Percentiles rank a stretch among this genome's conserved stretches.
Evolutionary conservation across 148 eudicot species (phyloP).

Genomic region (Chenopodium formosanum): DNA sequence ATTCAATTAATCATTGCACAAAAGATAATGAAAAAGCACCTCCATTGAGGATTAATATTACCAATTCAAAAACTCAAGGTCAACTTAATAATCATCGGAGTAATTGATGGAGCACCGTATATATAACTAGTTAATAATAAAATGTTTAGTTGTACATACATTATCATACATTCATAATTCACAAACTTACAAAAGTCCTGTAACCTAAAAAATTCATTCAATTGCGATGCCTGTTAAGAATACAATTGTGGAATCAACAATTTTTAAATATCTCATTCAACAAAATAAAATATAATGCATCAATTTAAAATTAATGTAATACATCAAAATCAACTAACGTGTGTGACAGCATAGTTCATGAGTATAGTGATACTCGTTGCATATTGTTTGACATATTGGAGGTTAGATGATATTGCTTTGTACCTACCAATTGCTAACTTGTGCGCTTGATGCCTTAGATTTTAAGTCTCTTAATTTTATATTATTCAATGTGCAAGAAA

Average conservation of each 20-base stretch:
- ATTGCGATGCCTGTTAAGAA: too few species aligned
- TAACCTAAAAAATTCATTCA: too few species aligned
- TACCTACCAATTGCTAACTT: neutral
- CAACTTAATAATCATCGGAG: neutral
- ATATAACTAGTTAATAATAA: neutral
- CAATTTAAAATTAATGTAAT: neutral
- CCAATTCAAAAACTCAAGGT: neutral
- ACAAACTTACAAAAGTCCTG: too few species aligned
- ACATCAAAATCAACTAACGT: neutral
- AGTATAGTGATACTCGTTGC: neutral
- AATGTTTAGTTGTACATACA: neutral
- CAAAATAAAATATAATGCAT: neutral
- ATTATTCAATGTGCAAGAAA: too few species aligned
- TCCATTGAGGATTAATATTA: neutral
- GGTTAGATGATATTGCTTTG: too few species aligned
- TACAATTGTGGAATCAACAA: too few species aligned
- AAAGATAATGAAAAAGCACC: neutral
- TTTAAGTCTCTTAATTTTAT: too few species aligned
- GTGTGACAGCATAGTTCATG: neutral
- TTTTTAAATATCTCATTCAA: too few species aligned
- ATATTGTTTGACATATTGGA: neutral
- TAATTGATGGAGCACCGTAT: neutral
- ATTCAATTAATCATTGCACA: neutral
- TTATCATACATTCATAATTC: neutral
- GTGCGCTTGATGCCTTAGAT: too few species aligned